phyloP scores from a whole-genome alignment of 306 rosid genomes.

The Fagus sylvatica region DNA sequence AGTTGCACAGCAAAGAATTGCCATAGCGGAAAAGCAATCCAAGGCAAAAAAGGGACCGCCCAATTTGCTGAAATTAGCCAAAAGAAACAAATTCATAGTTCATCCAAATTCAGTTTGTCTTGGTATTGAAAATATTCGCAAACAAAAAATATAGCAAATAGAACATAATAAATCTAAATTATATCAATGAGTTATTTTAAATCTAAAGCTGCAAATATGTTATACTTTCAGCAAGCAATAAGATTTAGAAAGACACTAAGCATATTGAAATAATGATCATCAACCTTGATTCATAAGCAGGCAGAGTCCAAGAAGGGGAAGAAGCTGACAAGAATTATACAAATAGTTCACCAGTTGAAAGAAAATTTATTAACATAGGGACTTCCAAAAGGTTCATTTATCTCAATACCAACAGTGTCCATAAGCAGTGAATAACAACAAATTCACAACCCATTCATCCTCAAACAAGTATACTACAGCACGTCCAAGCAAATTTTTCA shows the following conservation, averaged over 20 bases:
- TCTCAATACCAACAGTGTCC: not conserved
- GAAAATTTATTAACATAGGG: not conserved
- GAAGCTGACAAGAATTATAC: not conserved
- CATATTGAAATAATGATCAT: not conserved
- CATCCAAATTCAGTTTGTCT: not conserved
- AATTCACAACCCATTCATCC: not conserved
- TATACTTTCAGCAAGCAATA: not conserved
- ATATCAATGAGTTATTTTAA: not conserved
- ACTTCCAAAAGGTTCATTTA: not conserved
- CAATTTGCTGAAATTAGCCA: conserved; percentile 62
- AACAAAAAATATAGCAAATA: not conserved
- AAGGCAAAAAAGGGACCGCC: conserved; percentile 90
- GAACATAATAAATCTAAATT: not conserved
- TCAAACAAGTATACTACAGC: not conserved
- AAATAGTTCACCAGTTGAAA: not conserved
- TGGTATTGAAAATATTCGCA: not conserved
- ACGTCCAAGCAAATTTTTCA: not conserved
- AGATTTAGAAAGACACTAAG: not conserved
- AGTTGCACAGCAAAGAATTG: conserved; percentile 53
- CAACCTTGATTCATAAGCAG: not conserved
- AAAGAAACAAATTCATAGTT: conserved; percentile 15
- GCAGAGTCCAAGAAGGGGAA: not conserved
- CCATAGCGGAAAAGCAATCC: conserved; percentile 96
- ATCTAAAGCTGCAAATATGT: not conserved
- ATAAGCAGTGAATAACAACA: not conserved